Percentiles rank a stretch among this genome's conserved stretches.
Evolutionary conservation across 768 basidiomycete genomes (phyloP).

Genomic region (Tricholoma matsutake): DNA sequence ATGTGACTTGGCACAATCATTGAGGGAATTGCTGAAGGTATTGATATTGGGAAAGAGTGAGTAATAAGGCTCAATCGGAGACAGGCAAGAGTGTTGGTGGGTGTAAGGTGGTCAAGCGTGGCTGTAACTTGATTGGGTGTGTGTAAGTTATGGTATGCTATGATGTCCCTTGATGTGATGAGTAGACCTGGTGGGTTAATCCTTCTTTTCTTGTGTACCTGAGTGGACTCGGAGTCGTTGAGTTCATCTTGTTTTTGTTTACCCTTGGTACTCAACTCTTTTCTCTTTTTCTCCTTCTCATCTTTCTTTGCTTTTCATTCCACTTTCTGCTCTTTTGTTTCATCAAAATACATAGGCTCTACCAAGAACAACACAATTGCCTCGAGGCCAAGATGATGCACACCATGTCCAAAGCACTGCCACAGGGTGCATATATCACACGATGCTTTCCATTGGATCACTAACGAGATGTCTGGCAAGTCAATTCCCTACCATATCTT

Average conservation of each 20-base stretch:
- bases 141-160: no score
- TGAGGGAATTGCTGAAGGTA: not conserved
- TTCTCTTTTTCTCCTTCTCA: not conserved
- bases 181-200: not conserved
- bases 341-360: no score
- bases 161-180: not conserved
- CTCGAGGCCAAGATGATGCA: no score
- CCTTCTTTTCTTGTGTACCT: not conserved
- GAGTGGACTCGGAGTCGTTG: not conserved
- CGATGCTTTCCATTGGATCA: no score
- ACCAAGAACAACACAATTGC: no score
- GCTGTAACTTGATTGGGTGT: not conserved
- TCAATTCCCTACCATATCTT: no score
- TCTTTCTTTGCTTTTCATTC: no score
- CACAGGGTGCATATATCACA: no score
- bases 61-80: not conserved
- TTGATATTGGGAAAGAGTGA: not conserved
- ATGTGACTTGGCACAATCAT: not conserved
- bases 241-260: not conserved
- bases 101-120: constrained; percentile 15
- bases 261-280: not conserved
- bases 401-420: no score
- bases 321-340: no score
- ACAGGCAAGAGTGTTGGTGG: not conserved
- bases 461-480: no score